Evolutionary conservation across 768 basidiomycete species (phyloP).

Genomic region (Leccinum obscurum): DNA sequence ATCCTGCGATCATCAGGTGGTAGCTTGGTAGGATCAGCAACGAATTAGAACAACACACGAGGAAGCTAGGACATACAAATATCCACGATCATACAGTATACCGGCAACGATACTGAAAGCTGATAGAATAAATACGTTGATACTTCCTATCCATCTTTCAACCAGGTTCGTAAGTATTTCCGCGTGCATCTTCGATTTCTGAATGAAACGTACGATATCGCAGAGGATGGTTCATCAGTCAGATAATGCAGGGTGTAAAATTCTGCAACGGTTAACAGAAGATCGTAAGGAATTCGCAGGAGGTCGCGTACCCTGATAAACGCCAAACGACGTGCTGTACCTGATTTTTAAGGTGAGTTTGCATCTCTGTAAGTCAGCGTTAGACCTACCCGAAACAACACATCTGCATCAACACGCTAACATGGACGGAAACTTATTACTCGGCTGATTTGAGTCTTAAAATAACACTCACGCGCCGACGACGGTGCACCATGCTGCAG

Average conservation of each 20-base stretch:
- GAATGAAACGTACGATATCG: slow-evolving; percentile 33
- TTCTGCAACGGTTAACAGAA: slow-evolving; percentile 6
- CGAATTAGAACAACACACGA: background rate
- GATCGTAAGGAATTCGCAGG: background rate
- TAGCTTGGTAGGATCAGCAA: slow-evolving; percentile 31
- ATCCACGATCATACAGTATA: slow-evolving; percentile 48
- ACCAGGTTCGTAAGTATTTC: background rate
- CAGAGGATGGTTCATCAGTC: slow-evolving; percentile 31
- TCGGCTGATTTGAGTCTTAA: background rate
- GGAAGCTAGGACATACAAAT: slow-evolving; percentile 35
- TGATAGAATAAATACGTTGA: slow-evolving; percentile 43
- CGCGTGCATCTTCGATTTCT: background rate
- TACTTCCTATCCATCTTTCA: slow-evolving; percentile 7
- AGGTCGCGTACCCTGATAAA: slow-evolving; percentile 38
- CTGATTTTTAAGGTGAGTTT: slow-evolving; percentile 19
- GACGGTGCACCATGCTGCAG: slow-evolving; percentile 25
- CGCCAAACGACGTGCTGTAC: slow-evolving; percentile 38
- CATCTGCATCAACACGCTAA: slow-evolving; percentile 33
- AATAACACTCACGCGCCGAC: slow-evolving; percentile 24
- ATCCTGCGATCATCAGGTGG: slow-evolving; percentile 24
- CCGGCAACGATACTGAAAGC: slow-evolving; percentile 42
- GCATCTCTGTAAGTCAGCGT: background rate
- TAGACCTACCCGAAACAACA: slow-evolving; percentile 34
- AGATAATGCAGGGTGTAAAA: slow-evolving; percentile 1
- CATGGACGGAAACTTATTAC: background rate